phyloP scores from a whole-genome alignment of 2,329 filamentous ascomycete species.

The Pseudogymnoascus sp. region DNA sequence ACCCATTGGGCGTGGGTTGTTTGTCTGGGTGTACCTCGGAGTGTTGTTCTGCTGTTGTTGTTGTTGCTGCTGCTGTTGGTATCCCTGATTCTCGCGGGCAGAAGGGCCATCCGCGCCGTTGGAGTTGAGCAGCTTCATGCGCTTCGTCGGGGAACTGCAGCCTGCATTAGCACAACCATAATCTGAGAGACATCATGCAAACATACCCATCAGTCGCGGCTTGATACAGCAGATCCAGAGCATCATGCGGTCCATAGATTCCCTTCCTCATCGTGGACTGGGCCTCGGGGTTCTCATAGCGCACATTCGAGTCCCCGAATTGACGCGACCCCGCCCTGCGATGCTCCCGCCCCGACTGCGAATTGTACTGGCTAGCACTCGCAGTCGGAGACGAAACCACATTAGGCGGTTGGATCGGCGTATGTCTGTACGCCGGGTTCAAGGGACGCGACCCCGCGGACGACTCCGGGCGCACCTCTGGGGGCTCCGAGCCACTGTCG shows the following conservation, averaged over 20 bases:
- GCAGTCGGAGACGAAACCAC: slow-evolving; percentile 54
- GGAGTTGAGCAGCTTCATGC: not conserved
- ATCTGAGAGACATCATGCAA: not conserved
- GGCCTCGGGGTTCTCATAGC: slow-evolving; percentile 57
- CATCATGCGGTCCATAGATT: slow-evolving; percentile 87
- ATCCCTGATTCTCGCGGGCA: not conserved
- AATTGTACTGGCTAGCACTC: slow-evolving; percentile 56
- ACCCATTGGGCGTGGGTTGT: not conserved
- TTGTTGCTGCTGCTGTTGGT: not conserved
- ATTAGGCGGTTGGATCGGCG: not conserved
- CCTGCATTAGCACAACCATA: not conserved
- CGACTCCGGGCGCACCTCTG: slow-evolving; percentile 18
- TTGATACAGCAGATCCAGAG: slow-evolving; percentile 83
- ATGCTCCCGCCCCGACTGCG: slow-evolving; percentile 44
- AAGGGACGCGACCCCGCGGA: slow-evolving; percentile 23
- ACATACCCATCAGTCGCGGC: slow-evolving; percentile 57
- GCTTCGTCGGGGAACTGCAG: not conserved
- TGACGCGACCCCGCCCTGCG: not conserved
- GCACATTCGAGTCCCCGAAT: slow-evolving; percentile 49
- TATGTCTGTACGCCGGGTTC: slow-evolving; percentile 13
- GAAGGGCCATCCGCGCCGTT: not conserved
- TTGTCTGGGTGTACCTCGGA: not conserved
- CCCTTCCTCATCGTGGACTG: slow-evolving; percentile 58
- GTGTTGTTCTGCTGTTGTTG: not conserved
- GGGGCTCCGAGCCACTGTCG: slow-evolving; percentile 37